A percentile compares a stretch with the other conserved stretches of the same genome.
phyloP scores from a whole-genome alignment of 2,329 filamentous ascomycete species.

The Orbilia javanica region DNA sequence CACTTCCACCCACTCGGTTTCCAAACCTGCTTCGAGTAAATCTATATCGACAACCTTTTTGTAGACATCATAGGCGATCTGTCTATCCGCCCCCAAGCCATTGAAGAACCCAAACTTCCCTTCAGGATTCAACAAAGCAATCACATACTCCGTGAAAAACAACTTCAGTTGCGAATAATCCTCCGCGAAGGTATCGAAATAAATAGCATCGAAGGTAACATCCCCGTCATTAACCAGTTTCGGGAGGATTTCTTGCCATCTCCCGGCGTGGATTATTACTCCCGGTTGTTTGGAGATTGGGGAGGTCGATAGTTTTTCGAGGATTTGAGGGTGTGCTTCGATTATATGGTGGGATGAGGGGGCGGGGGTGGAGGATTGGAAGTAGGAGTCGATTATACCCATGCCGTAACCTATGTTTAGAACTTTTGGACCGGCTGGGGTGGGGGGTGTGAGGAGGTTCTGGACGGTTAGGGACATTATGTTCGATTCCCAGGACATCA shows the following conservation, averaged over 20 bases:
- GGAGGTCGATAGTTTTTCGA: constrained; percentile 75
- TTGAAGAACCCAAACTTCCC: constrained; percentile 91
- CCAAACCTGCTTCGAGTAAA: constrained; percentile 86
- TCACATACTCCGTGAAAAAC: constrained; percentile 90
- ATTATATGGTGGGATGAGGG: constrained; percentile 84
- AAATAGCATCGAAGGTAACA: constrained; percentile 82
- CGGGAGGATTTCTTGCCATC: constrained; percentile 85
- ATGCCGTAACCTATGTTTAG: constrained; percentile 92
- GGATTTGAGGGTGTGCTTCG: constrained; percentile 84
- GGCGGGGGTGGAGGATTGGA: constrained; percentile 75
- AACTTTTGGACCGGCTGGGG: constrained; percentile 72
- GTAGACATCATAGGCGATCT: constrained; percentile 96
- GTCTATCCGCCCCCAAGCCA: constrained; percentile 89
- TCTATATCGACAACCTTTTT: constrained; percentile 92
- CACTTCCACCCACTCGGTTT: constrained; percentile 86
- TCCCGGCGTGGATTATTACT: constrained; percentile 75
- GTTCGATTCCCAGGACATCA: constrained; percentile 92
- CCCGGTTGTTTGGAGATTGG: constrained; percentile 75
- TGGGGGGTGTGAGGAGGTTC: constrained; percentile 49
- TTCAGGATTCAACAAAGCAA: constrained; percentile 78
- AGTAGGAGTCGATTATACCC: constrained; percentile 86
- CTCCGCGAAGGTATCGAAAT: constrained; percentile 98
- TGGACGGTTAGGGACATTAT: constrained; percentile 73
- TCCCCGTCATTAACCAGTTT: constrained; percentile 76
- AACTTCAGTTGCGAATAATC: constrained; percentile 85